Evolutionary conservation across 176 grass and related monocot genomes (phyloP).

Genomic region (Lolium multiflorum): DNA sequence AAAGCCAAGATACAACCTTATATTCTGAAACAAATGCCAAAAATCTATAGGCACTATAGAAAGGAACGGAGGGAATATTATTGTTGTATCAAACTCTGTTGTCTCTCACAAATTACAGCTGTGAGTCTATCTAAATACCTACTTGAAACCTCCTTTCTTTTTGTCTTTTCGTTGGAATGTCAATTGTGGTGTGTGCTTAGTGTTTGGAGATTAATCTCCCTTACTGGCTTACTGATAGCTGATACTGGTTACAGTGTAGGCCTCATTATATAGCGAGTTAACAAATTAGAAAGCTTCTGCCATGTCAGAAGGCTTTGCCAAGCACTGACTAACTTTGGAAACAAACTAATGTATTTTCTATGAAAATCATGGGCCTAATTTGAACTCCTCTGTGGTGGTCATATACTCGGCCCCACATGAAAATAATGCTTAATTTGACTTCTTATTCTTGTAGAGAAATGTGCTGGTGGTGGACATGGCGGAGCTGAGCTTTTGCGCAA

Average conservation of each 20-base stretch:
- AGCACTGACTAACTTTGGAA: background rate
- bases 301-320: background rate
- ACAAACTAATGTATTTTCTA: too few relatives aligned
- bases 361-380: background rate
- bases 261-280: background rate
- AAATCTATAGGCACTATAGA: too few relatives aligned
- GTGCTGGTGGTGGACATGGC: too few relatives aligned
- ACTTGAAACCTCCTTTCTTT: too few relatives aligned
- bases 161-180: background rate
- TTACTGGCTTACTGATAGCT: background rate
- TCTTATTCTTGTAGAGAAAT: background rate
- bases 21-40: too few relatives aligned
- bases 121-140: background rate
- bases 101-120: too few relatives aligned
- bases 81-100: too few relatives aligned
- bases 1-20: too few relatives aligned
- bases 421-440: background rate
- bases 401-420: background rate
- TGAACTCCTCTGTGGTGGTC: background rate
- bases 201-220: background rate
- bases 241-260: background rate
- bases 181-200: background rate
- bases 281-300: background rate
- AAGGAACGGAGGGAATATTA: too few relatives aligned
- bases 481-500: too few relatives aligned